phyloP scores from a whole-genome alignment of 2,329 filamentous ascomycete genomes.

The Alternaria sp. region DNA sequence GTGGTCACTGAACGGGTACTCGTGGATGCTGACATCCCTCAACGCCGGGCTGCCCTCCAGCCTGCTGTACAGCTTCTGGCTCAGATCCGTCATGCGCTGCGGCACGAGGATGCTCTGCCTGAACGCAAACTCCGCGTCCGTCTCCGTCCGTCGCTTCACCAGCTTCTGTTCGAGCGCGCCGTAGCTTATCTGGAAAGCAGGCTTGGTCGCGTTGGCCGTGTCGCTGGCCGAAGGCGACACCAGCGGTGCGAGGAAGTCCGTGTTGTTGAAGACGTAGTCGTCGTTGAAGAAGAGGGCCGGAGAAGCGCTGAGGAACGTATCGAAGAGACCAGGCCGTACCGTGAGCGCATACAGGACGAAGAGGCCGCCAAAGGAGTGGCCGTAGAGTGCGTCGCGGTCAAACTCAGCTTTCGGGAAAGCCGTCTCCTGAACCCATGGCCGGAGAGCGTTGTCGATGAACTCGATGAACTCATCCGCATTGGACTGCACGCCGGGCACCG shows the following conservation, averaged over 20 bases:
- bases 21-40: constrained; percentile 35
- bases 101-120: constrained; percentile 31
- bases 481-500: constrained; percentile 45
- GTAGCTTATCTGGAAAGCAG: constrained; percentile 42
- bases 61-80: constrained; percentile 29
- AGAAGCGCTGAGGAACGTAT: constrained; percentile 55
- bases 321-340: constrained; percentile 50
- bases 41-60: constrained; percentile 28
- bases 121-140: constrained; percentile 32
- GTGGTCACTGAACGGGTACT: constrained; percentile 43
- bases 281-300: constrained; percentile 59
- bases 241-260: constrained; percentile 29
- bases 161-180: constrained; percentile 38
- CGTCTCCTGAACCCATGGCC: constrained; percentile 39
- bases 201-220: constrained; percentile 22
- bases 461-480: constrained; percentile 55
- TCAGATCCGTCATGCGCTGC: constrained; percentile 32
- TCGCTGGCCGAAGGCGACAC: neutral
- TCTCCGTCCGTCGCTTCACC: constrained; percentile 34
- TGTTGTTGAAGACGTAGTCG: constrained; percentile 45
- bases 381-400: constrained; percentile 54
- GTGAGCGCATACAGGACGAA: constrained; percentile 56
- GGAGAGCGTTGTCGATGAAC: constrained; percentile 52
- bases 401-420: constrained; percentile 42
- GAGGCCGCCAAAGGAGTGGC: constrained; percentile 59